Evolutionary conservation across 495 filamentous ascomycete species (phyloP).

Genomic region (Gamarada debralockiae): DNA sequence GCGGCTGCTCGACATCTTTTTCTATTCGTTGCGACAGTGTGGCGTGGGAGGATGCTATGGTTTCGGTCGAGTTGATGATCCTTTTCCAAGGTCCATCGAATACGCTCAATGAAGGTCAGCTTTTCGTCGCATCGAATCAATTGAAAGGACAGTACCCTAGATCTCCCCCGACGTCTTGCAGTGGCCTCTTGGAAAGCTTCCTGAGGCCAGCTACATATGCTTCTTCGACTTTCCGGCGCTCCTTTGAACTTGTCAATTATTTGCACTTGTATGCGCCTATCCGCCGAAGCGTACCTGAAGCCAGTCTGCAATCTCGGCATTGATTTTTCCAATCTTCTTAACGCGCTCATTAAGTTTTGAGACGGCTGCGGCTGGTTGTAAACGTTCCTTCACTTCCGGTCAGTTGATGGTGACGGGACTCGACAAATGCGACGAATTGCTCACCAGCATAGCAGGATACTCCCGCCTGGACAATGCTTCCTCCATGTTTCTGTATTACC

Average conservation of each 20-base stretch:
- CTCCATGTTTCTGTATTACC: constrained; percentile 29
- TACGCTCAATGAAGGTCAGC: constrained; percentile 52
- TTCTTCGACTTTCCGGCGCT: constrained; percentile 91
- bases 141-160: constrained; percentile 64
- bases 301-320: constrained; percentile 93
- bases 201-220: constrained; percentile 78
- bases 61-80: constrained; percentile 75
- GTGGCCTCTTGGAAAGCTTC: constrained; percentile 67
- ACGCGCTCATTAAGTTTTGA: constrained; percentile 82
- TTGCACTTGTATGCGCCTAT: not conserved
- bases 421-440: constrained; percentile 25
- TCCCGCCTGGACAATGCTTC: constrained; percentile 84
- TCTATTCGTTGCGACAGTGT: constrained; percentile 82
- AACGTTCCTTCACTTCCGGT: constrained; percentile 2
- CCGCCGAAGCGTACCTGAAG: constrained; percentile 66
- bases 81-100: constrained; percentile 92
- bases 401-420: not conserved
- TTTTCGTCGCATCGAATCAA: constrained; percentile 8
- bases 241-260: constrained; percentile 39
- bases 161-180: constrained; percentile 70
- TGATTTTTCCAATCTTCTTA: constrained; percentile 79
- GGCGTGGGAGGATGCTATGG: constrained; percentile 80
- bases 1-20: constrained; percentile 80
- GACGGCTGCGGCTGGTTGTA: not conserved
- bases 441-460: constrained; percentile 94